These are phyloP conservation scores for Hymenoscyphus fructigenus DNA, from an alignment of 2,329 filamentous ascomycete genomes.

Conservation along the genomic window DNA sequence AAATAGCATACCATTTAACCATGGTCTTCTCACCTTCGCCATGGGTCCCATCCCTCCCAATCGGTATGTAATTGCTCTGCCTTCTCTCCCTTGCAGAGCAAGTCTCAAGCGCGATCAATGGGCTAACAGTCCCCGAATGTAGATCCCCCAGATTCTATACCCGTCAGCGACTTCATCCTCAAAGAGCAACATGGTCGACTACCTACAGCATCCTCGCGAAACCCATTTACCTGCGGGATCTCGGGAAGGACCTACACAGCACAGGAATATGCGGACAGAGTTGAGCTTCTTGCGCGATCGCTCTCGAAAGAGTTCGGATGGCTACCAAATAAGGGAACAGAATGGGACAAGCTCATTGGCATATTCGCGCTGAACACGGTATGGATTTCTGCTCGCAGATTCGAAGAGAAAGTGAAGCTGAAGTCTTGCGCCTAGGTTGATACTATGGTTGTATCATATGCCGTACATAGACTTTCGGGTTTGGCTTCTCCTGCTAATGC, in stretches of 20 bases:
- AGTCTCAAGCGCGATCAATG: neutral
- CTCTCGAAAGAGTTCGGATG: conserved; percentile 71
- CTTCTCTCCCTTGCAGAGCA: neutral
- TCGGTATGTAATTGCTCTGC: conserved; percentile 41
- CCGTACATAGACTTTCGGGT: conserved; percentile 73
- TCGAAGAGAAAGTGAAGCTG: neutral
- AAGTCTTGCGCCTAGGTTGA: conserved; percentile 56
- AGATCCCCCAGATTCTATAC: conserved; percentile 64
- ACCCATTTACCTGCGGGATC: conserved; percentile 76
- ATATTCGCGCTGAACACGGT: conserved; percentile 82
- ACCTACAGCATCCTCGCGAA: conserved; percentile 60
- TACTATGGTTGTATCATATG: conserved; percentile 70
- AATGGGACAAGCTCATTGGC: conserved; percentile 79
- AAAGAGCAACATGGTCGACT: conserved; percentile 68
- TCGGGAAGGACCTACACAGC: conserved; percentile 66
- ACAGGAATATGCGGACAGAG: conserved; percentile 61
- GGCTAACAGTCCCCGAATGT: neutral
- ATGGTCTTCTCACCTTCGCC: conserved; percentile 56
- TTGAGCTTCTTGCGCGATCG: conserved; percentile 66
- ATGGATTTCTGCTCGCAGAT: conserved; percentile 19
- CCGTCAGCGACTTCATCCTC: conserved; percentile 75
- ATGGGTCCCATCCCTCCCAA: conserved; percentile 61
- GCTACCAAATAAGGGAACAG: conserved; percentile 65
- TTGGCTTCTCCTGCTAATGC: conserved; percentile 81
- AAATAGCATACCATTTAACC: conserved; percentile 9